Percentiles rank a stretch among this genome's conserved stretches.
Evolutionary conservation across 306 rosid species (phyloP).

Genomic region (Hippophae rhamnoides): DNA sequence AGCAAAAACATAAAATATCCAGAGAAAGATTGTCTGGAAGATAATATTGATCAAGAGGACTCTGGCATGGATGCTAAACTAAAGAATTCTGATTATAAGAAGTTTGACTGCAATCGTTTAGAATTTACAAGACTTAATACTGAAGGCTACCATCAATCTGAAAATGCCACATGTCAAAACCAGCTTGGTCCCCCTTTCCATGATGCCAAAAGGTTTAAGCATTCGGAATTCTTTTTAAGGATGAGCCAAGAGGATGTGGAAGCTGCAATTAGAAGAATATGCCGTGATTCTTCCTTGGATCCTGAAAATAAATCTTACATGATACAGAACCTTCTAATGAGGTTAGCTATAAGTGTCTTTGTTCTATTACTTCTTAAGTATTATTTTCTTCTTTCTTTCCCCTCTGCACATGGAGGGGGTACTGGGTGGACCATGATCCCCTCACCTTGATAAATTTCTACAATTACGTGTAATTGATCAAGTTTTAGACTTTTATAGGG

Average conservation of each 20-base stretch:
- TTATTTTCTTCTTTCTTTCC: neutral
- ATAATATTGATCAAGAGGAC: conserved; percentile 18
- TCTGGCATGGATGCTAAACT: conserved; percentile 22
- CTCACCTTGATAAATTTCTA: too few relatives aligned
- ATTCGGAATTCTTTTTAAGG: conserved; percentile 42
- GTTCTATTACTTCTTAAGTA: neutral
- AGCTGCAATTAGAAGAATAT: conserved; percentile 61
- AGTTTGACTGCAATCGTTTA: conserved; percentile 21
- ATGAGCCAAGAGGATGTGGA: conserved; percentile 75
- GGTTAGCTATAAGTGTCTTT: conserved; percentile 40
- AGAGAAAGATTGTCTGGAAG: conserved; percentile 29
- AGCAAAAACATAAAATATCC: conserved; percentile 22
- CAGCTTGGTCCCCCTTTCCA: conserved; percentile 19
- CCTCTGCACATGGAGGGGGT: neutral
- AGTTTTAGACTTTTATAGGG: too few relatives aligned
- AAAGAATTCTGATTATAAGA: conserved; percentile 22
- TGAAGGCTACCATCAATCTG: conserved; percentile 27
- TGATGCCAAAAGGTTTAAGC: conserved; percentile 22
- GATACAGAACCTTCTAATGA: conserved; percentile 66
- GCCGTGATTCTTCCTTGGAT: conserved; percentile 65
- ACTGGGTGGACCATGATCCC: too few relatives aligned
- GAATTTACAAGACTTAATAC: conserved; percentile 14
- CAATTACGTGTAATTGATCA: too few relatives aligned
- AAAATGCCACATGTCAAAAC: conserved; percentile 16
- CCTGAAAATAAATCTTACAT: conserved; percentile 51